These are phyloP conservation scores for Trichothecium sympodiale DNA, from an alignment of 2,329 filamentous ascomycete genomes.

Conservation along the genomic window DNA sequence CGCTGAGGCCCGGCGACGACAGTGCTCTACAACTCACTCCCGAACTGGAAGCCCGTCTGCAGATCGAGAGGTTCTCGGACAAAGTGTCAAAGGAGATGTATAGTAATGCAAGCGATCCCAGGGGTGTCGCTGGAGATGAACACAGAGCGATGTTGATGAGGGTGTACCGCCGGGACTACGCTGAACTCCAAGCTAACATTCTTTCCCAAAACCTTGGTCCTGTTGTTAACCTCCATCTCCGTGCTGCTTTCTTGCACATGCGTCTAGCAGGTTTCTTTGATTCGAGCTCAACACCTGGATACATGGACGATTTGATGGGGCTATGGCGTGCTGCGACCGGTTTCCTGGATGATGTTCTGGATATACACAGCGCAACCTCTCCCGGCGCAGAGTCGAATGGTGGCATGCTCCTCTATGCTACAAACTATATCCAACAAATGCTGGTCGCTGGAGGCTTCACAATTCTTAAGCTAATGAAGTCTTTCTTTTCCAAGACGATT, in stretches of 20 bases:
- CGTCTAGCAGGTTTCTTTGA: slow-evolving; percentile 75
- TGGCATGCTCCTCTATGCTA: slow-evolving; percentile 52
- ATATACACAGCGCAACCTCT: slow-evolving; percentile 37
- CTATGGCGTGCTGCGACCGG: slow-evolving; percentile 61
- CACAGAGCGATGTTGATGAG: slow-evolving; percentile 56
- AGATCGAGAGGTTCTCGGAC: slow-evolving; percentile 65
- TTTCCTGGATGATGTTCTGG: slow-evolving; percentile 56
- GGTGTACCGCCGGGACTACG: slow-evolving; percentile 54
- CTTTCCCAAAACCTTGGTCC: slow-evolving; percentile 46
- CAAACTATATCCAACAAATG: slow-evolving; percentile 77
- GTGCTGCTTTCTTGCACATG: slow-evolving; percentile 64
- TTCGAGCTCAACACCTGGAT: slow-evolving; percentile 58
- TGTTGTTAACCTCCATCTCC: slow-evolving; percentile 54
- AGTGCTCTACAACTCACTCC: slow-evolving; percentile 46
- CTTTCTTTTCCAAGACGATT: slow-evolving; percentile 62
- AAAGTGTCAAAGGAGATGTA: slow-evolving; percentile 73
- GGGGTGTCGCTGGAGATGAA: slow-evolving; percentile 57
- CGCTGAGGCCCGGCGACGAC: slow-evolving; percentile 46
- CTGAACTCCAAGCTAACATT: slow-evolving; percentile 51
- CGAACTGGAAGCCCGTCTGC: slow-evolving; percentile 56
- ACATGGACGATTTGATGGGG: slow-evolving; percentile 63
- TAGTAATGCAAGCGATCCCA: slow-evolving; percentile 62
- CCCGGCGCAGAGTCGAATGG: slow-evolving; percentile 33
- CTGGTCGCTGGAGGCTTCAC: slow-evolving; percentile 71
- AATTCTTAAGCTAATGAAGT: slow-evolving; percentile 66